phyloP scores from a whole-genome alignment of 306 rosid genomes.

The Abrus precatorius region DNA sequence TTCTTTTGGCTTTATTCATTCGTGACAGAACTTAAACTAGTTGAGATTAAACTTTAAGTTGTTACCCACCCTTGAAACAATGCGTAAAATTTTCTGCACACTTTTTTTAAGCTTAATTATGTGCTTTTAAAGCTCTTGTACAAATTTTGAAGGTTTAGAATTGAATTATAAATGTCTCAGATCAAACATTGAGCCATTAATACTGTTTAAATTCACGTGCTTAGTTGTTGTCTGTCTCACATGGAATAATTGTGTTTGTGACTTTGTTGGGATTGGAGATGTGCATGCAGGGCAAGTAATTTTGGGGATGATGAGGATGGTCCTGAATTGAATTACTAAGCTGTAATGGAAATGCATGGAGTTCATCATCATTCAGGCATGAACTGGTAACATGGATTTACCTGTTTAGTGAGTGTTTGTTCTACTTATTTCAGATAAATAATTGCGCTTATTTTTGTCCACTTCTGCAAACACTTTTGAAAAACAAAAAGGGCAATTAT shows the following conservation, averaged over 20 bases:
- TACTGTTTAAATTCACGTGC: constrained; percentile 16
- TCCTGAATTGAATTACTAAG: constrained; percentile 45
- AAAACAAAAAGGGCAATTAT: too few species aligned
- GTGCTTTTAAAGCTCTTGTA: neutral
- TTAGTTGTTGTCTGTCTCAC: constrained; percentile 14
- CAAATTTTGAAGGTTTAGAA: constrained; percentile 12
- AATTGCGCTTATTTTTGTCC: too few species aligned
- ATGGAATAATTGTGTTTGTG: constrained; percentile 27
- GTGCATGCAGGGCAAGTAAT: constrained; percentile 49
- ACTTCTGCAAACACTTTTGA: too few species aligned
- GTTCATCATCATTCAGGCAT: constrained; percentile 40
- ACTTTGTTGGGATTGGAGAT: constrained; percentile 40
- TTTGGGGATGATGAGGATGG: constrained; percentile 43
- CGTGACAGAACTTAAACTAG: neutral
- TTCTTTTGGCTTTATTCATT: neutral
- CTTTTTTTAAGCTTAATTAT: neutral
- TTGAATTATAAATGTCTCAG: constrained; percentile 4
- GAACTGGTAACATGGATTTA: constrained; percentile 51
- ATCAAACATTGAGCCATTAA: constrained; percentile 18
- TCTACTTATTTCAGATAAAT: too few species aligned
- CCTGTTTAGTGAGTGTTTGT: neutral
- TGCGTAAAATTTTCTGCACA: neutral
- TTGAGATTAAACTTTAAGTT: constrained; percentile 1
- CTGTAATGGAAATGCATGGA: constrained; percentile 37
- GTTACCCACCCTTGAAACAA: neutral